These are phyloP conservation scores for Nothophoma quercina DNA, from an alignment of 2,329 filamentous ascomycete species.

Conservation along the genomic window DNA sequence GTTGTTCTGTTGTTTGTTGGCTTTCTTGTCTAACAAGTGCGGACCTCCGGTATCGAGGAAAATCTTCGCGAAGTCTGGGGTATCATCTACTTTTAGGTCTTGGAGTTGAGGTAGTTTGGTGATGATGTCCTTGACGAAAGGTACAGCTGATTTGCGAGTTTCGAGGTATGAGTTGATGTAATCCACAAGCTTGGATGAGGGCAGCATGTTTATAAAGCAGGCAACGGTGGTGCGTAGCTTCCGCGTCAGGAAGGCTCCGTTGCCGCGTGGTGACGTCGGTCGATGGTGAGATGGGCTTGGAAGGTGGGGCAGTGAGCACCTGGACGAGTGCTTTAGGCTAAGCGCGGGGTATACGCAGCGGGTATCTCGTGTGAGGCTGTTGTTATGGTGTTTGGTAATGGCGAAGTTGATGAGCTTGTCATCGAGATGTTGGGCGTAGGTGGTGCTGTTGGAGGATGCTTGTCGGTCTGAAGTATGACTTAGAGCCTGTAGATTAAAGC, in stretches of 20 bases:
- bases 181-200: slow-evolving; percentile 15
- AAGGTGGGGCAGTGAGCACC: slow-evolving; percentile 18
- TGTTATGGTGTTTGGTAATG: not conserved
- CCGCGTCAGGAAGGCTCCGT: slow-evolving; percentile 16
- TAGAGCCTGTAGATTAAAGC: too few relatives aligned
- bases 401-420: not conserved
- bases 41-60: slow-evolving; percentile 21
- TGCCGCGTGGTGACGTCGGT: slow-evolving; percentile 37
- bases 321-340: slow-evolving; percentile 13
- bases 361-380: not conserved
- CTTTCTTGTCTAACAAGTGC: slow-evolving; percentile 13
- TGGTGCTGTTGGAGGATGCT: not conserved
- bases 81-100: slow-evolving; percentile 9
- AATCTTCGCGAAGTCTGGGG: not conserved
- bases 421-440: not conserved
- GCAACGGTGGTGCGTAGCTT: slow-evolving; percentile 11
- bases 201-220: slow-evolving; percentile 28
- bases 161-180: slow-evolving; percentile 16
- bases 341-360: slow-evolving; percentile 9
- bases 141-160: not conserved
- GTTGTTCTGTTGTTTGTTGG: slow-evolving; percentile 13
- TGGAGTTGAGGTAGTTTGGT: not conserved
- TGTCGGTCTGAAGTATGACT: not conserved
- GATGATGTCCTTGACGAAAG: not conserved
- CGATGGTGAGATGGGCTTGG: slow-evolving; percentile 19